A percentile compares a stretch with the other conserved stretches of the same genome.
Evolutionary conservation across 2,329 filamentous ascomycete genomes (phyloP).

Genomic region (Diaporthe destruens): DNA sequence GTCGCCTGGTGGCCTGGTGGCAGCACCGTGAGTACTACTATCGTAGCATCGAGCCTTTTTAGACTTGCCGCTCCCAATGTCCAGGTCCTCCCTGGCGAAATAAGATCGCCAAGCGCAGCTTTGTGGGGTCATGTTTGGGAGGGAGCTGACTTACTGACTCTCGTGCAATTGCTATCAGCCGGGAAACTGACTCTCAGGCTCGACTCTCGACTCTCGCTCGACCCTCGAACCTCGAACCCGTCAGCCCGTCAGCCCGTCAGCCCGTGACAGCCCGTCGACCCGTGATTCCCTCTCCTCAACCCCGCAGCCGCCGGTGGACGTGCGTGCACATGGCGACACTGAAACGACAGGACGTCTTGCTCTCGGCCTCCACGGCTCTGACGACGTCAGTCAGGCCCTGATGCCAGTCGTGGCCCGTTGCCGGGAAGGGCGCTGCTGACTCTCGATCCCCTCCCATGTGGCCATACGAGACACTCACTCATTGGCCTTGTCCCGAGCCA

Average conservation of each 20-base stretch:
- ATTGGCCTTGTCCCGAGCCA: slow-evolving; percentile 30
- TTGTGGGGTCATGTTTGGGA: slow-evolving; percentile 25
- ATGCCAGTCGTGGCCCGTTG: slow-evolving; percentile 5
- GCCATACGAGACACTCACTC: slow-evolving; percentile 44
- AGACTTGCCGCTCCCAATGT: slow-evolving; percentile 32
- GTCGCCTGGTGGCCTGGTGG: too few relatives aligned
- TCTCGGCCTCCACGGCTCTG: neutral
- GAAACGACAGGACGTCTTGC: neutral
- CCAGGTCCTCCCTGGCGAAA: slow-evolving; percentile 31
- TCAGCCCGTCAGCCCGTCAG: too few relatives aligned
- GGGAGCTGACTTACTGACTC: slow-evolving; percentile 26
- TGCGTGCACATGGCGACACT: slow-evolving; percentile 2
- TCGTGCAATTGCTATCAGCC: slow-evolving; percentile 7
- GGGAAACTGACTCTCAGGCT: slow-evolving; percentile 18
- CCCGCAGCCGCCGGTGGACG: slow-evolving; percentile 20
- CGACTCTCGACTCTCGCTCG: neutral
- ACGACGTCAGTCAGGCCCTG: slow-evolving; percentile 21
- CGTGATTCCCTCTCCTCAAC: neutral
- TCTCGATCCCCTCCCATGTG: slow-evolving; percentile 46
- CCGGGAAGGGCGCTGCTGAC: slow-evolving; percentile 42
- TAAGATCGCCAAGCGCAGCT: slow-evolving; percentile 30
- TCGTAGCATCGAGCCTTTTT: slow-evolving; percentile 29
- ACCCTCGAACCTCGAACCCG: slow-evolving; percentile 7
- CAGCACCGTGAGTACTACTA: too few relatives aligned
- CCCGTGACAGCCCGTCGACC: neutral